Percentiles rank a stretch among this genome's conserved stretches.
Evolutionary conservation across 805 yeast genomes (phyloP).

Genomic region (Saturnispora serradocipensis): DNA sequence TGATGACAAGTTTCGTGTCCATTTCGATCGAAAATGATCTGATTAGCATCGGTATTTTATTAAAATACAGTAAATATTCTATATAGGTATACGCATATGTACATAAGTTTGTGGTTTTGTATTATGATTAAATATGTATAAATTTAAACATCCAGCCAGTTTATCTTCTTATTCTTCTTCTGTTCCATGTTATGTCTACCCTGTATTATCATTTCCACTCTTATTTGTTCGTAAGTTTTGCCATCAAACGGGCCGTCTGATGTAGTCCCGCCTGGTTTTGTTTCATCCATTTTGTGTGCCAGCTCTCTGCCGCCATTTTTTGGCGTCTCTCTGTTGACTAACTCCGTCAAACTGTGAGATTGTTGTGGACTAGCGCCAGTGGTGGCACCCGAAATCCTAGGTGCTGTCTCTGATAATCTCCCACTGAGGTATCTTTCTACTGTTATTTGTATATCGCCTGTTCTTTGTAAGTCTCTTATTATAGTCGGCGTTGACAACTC

Average conservation of each 20-base stretch:
- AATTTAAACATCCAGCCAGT: background rate
- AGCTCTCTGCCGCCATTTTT: background rate
- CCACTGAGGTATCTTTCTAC: constrained; percentile 58
- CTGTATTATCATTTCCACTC: constrained; percentile 47
- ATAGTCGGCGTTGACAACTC: constrained; percentile 60
- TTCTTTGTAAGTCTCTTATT: constrained; percentile 57
- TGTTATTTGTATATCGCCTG: constrained; percentile 77
- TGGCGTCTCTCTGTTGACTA: background rate
- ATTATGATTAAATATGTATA: background rate
- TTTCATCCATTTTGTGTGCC: background rate
- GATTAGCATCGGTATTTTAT: background rate
- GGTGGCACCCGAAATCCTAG: constrained; percentile 25
- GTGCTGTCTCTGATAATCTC: constrained; percentile 40
- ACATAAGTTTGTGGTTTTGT: background rate
- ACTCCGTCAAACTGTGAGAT: background rate
- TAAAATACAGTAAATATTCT: background rate
- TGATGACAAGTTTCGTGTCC: constrained; percentile 31
- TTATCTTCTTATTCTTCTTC: background rate
- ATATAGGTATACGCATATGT: background rate
- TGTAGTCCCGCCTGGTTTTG: background rate
- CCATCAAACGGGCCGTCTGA: constrained; percentile 31
- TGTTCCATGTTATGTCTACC: constrained; percentile 36
- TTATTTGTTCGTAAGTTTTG: constrained; percentile 37
- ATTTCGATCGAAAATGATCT: constrained; percentile 20
- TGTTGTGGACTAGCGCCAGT: constrained; percentile 1